Base-by-base conservation (phyloP, 352 stramenopile species). In the Thraustochytrium sp. region DNA sequence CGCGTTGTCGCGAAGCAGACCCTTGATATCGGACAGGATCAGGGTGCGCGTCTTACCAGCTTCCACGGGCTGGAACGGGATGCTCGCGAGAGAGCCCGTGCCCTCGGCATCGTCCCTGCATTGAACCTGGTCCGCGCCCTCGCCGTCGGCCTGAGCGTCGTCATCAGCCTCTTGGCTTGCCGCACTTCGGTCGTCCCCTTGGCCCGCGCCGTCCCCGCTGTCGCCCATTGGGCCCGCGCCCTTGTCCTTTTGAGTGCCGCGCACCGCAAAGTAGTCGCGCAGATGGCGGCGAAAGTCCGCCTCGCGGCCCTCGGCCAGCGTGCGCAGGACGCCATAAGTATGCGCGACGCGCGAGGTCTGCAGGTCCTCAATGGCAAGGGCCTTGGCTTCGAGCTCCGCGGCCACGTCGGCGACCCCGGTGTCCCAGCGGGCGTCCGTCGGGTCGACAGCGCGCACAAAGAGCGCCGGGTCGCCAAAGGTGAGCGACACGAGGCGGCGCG, bases 11-110 rank as follows among this genome's bases (percentile, higher is more conserved):
- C 49, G 49, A 23, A 77, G 16, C 11, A 77, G 65, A 77, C 40
- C 46, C 37, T 77, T 77, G 34, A 62, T 21, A n/a, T 77, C 65
- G 11, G 65, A 77, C 18, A 77, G 46, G n/a, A 77, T 38, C 34
- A 77, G n/a, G 3, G 42, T 77, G 18, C 65, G 65, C 2, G 46
- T 37, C 65, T 77, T 77, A 36, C 42, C 49, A 13, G 68, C 13
- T 2, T 21, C n/a, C 65, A 77, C 2, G 11, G 65, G 23, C 65
- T 77, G 65, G 31, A 77, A 62, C 9, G 49, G 65, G 31, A 77
- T 72, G 4, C 8, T 16, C 21, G 34, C 59, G 8, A 72, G 59
- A 49, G n/a, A n/a, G n/a, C n/a, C n/a, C n/a, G n/a, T n/a, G n/a
- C n/a, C n/a, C n/a, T n/a, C n/a, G n/a, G n/a, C n/a, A n/a, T n/a